Percentiles rank a stretch among this genome's conserved stretches.
phyloP scores from a whole-genome alignment of 306 rosid genomes.

The Hylodesmum podocarpum region DNA sequence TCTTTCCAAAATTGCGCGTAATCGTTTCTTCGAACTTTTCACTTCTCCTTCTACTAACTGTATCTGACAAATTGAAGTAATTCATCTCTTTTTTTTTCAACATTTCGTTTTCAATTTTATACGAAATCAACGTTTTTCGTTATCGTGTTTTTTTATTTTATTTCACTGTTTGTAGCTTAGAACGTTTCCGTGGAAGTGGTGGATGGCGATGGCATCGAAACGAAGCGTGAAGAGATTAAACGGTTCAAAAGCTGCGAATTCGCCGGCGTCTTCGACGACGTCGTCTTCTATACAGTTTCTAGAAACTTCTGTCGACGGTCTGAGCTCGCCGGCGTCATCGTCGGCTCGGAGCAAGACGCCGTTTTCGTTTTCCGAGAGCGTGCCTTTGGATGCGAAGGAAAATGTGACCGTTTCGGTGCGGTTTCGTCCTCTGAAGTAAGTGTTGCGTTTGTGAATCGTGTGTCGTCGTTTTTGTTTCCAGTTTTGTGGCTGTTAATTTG shows the following conservation, averaged over 20 bases:
- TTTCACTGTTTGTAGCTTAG: neutral
- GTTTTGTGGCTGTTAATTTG: neutral
- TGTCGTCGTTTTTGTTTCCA: neutral
- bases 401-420: constrained; percentile 3
- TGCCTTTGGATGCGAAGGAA: neutral
- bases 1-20: neutral
- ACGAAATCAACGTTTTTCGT: neutral
- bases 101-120: neutral
- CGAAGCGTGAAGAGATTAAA: neutral
- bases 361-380: neutral
- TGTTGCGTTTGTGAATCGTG: neutral
- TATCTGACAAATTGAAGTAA: neutral
- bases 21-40: neutral
- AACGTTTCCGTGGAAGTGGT: neutral
- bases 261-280: neutral
- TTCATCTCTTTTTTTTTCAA: neutral
- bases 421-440: constrained; percentile 19
- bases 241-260: neutral
- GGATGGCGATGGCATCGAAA: neutral
- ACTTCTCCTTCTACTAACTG: neutral
- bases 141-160: neutral
- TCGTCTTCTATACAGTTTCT: constrained; percentile 2
- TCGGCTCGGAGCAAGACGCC: neutral
- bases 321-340: constrained; percentile 15
- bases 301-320: constrained; percentile 2